These are phyloP conservation scores for Saccharomycopsis fermentans DNA, from an alignment of 805 yeast genomes.

Conservation along the genomic window DNA sequence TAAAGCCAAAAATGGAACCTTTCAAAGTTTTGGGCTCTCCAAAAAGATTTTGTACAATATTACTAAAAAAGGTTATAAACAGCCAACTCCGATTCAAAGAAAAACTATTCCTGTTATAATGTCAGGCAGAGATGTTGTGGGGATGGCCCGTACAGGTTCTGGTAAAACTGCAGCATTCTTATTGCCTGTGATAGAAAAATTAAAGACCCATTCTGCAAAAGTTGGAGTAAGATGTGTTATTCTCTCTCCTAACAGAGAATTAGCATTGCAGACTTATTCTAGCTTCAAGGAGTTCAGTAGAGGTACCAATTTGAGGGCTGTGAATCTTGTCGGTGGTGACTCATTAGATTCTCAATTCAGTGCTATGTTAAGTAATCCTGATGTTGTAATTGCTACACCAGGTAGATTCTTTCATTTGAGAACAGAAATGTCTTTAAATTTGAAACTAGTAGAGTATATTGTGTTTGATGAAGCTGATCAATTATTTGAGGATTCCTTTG, in stretches of 20 bases:
- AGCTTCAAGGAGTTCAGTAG: constrained; percentile 80
- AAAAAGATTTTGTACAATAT: constrained; percentile 61
- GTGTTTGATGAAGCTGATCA: constrained; percentile 98
- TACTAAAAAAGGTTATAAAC: constrained; percentile 75
- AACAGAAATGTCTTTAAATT: constrained; percentile 86
- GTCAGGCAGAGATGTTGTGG: constrained; percentile 88
- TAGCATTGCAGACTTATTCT: constrained; percentile 85
- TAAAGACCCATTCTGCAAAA: constrained; percentile 74
- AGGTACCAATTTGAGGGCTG: constrained; percentile 74
- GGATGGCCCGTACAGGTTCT: constrained; percentile 99
- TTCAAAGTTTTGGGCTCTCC: constrained; percentile 84
- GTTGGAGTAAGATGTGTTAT: constrained; percentile 85
- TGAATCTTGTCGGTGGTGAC: constrained; percentile 92
- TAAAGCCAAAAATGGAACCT: constrained; percentile 68
- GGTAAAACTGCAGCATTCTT: constrained; percentile 98
- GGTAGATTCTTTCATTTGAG: constrained; percentile 94
- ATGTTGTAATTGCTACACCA: constrained; percentile 91
- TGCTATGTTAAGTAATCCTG: constrained; percentile 90
- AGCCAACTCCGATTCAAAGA: constrained; percentile 96
- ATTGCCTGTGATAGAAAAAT: constrained; percentile 77
- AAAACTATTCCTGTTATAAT: constrained; percentile 87
- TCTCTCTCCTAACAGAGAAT: constrained; percentile 90
- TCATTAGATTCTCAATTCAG: constrained; percentile 94
- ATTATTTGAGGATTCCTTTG: constrained; percentile 91
- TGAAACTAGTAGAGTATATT: constrained; percentile 75